phyloP scores from a whole-genome alignment of 1,139 yeast genomes.

The Yamadazyma atlantica region DNA sequence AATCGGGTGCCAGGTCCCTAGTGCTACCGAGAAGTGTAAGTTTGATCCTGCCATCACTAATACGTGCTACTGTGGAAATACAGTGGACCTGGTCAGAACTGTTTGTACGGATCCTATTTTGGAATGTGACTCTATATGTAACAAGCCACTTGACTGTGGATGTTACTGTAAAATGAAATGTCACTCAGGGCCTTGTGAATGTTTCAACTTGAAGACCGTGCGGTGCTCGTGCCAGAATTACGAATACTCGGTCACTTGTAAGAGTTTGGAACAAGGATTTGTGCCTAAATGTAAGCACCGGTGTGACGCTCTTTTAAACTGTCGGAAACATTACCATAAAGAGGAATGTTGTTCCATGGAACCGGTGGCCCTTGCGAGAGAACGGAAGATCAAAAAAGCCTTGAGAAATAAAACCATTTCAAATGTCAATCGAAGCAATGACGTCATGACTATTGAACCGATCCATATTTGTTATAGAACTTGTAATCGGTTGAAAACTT shows the following conservation, averaged over 20 bases:
- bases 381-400: constrained; percentile 54
- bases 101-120: constrained; percentile 78
- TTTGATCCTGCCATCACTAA: constrained; percentile 56
- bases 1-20: constrained; percentile 58
- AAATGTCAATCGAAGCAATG: constrained; percentile 33
- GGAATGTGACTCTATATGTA: constrained; percentile 66
- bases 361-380: constrained; percentile 60
- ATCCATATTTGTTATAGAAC: constrained; percentile 72
- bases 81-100: constrained; percentile 35
- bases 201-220: constrained; percentile 47
- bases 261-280: constrained; percentile 48
- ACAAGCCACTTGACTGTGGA: constrained; percentile 68
- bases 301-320: constrained; percentile 74
- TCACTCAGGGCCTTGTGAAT: constrained; percentile 77
- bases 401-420: constrained; percentile 40
- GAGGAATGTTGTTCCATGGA: constrained; percentile 71
- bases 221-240: constrained; percentile 54
- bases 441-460: constrained; percentile 66
- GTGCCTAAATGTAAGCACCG: constrained; percentile 68
- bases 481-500: constrained; percentile 65
- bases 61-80: constrained; percentile 78
- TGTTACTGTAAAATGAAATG: constrained; percentile 67
- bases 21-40: constrained; percentile 53
- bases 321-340: constrained; percentile 79
- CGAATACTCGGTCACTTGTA: constrained; percentile 62